Base-by-base conservation (phyloP, 192 early-diverging fungal genomes). In the Thamnidium elegans region DNA sequence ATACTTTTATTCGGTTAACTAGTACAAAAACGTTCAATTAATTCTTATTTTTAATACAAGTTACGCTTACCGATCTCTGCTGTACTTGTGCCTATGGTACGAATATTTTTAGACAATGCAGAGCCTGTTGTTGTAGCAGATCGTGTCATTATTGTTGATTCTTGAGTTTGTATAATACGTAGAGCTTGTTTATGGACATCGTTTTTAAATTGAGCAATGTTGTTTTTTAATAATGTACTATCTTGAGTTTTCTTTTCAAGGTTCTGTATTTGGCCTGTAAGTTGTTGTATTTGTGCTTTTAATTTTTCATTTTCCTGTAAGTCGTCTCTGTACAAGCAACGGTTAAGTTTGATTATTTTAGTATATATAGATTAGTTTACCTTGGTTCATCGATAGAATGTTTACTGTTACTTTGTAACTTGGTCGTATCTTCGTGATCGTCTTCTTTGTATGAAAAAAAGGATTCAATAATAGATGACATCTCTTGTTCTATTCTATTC, bases 151-250 rank as follows among this genome's bases (percentile, higher is more conserved):
- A 76, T 58, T n/a, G 55, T 48, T 8, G 62, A 54, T 14, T 79
- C 78, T 30, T 79, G 74, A 8, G 69, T 78, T 69, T 72, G 81
- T 56, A 69, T 75, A 10, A 82, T 78, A 7, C 74, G 76, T 21
- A 81, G 74, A 4, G 77, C 82, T 59, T 84, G 80, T 63, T 74
- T 75, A 44, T 85, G 81, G 0, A 85, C 67, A 78, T 89, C 84
- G 47, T 89, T 84, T 52, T 79, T 76, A 54, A 90, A 87, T 67
- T 90, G 88, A 21, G 87, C 63, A 62, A 90, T 87, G 36, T 79
- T 84, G 56, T 76, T 81, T 59, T 77, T 77, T 34, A 88, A 70
- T 69, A 88, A 70, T 17, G 75, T 82, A 66, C 81, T 85, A 58
- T 90, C 86, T 52, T 83, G 75, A 1, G 78, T 72, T 9, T 86